Evolutionary conservation across 2,329 filamentous ascomycete species (phyloP).

Genomic region (Trichoderma atrobrunneum): DNA sequence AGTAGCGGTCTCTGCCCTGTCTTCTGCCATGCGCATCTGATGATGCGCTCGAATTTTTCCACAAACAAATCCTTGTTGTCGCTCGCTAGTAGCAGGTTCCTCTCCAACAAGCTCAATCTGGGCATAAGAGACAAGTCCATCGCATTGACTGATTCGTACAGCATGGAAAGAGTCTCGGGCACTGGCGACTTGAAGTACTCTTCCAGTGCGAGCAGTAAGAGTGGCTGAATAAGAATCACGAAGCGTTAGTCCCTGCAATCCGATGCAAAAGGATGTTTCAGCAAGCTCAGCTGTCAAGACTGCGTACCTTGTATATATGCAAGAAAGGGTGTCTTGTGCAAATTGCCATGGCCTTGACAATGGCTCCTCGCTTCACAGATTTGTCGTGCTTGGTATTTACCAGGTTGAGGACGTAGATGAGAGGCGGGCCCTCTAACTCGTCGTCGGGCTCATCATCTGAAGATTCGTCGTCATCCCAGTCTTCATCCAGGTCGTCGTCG

Average conservation of each 20-base stretch:
- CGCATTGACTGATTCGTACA: conserved; percentile 90
- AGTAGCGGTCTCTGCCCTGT: conserved; percentile 44
- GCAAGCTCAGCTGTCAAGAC: neutral
- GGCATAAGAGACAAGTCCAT: conserved; percentile 98
- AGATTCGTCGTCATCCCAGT: conserved; percentile 50
- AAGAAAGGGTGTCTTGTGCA: conserved; percentile 96
- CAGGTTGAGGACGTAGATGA: conserved; percentile 95
- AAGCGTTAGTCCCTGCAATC: conserved; percentile 21
- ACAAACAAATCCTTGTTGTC: conserved; percentile 96
- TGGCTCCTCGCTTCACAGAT: conserved; percentile 84
- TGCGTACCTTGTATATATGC: conserved; percentile 89
- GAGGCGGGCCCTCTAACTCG: conserved; percentile 76
- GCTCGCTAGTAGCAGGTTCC: conserved; percentile 80
- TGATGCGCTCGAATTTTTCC: conserved; percentile 96
- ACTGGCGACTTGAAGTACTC: conserved; percentile 95
- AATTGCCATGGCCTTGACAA: conserved; percentile 98
- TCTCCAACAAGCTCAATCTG: conserved; percentile 76
- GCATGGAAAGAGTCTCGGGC: conserved; percentile 78
- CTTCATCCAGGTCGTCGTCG: conserved; percentile 50
- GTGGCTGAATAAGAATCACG: conserved; percentile 53
- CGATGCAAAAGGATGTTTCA: neutral
- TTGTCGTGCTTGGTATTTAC: conserved; percentile 98
- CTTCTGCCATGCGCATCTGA: conserved; percentile 76
- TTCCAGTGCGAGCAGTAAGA: conserved; percentile 85
- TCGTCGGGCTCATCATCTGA: conserved; percentile 65